phyloP scores from a whole-genome alignment of 129 eudicot genomes.

The Ambrosia trifida region DNA sequence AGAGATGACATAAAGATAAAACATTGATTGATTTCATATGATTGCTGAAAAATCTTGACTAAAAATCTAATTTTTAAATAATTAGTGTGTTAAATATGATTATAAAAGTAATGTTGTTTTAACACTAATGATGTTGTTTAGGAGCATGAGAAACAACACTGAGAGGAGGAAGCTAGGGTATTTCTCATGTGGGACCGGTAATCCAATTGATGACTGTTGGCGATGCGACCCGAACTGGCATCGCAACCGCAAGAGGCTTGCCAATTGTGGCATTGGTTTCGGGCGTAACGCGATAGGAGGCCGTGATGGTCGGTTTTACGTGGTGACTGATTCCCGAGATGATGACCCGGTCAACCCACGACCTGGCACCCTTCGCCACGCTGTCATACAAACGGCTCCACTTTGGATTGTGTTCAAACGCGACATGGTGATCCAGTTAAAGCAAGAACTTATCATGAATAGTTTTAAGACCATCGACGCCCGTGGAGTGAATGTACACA shows the following conservation, averaged over 20 bases:
- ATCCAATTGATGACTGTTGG: conserved; percentile 96
- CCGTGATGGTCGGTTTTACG: conserved; percentile 84
- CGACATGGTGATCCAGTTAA: conserved; percentile 78
- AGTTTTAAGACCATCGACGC: conserved; percentile 92
- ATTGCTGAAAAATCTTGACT: conserved; percentile 15
- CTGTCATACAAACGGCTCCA: conserved; percentile 81
- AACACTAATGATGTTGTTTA: conserved; percentile 23
- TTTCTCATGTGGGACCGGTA: conserved; percentile 89
- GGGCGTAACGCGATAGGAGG: conserved; percentile 93
- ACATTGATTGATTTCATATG: conserved; percentile 13
- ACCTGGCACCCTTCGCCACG: conserved; percentile 86
- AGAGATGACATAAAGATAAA: neutral
- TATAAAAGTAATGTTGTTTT: neutral
- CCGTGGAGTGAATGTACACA: conserved; percentile 88
- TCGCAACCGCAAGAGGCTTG: conserved; percentile 83
- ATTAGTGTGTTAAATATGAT: neutral
- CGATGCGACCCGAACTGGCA: conserved; percentile 89
- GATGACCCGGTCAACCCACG: conserved; percentile 85
- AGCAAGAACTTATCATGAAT: conserved; percentile 90
- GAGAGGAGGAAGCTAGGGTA: conserved; percentile 83
- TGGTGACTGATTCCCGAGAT: conserved; percentile 73
- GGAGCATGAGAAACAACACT: conserved; percentile 71
- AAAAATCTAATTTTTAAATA: neutral
- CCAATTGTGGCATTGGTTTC: conserved; percentile 90
- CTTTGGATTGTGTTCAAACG: conserved; percentile 92